A percentile compares a stretch with the other conserved stretches of the same genome.
Evolutionary conservation across 805 yeast genomes (phyloP).

Genomic region (Torulaspora delbrueckii): DNA sequence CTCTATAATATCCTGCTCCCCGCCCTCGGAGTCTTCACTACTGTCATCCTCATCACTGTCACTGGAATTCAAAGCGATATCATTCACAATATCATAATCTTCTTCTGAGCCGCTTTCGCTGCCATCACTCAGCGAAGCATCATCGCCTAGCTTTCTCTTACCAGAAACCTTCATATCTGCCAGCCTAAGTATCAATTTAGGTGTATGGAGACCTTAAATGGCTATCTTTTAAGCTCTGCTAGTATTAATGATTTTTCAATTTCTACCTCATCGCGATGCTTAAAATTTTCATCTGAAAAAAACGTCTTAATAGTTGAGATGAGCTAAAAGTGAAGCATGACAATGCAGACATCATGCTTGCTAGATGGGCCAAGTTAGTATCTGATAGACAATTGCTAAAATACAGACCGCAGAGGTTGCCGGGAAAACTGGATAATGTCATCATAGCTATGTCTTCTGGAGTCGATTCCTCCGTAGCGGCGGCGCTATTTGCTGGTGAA

Average conservation of each 20-base stretch:
- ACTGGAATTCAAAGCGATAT: constrained; percentile 45
- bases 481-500: constrained; percentile 55
- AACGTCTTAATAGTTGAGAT: not conserved
- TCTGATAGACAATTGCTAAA: constrained; percentile 14
- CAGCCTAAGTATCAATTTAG: too few relatives aligned
- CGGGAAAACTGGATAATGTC: constrained; percentile 52
- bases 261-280: constrained; percentile 17
- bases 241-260: not conserved
- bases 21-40: constrained; percentile 21
- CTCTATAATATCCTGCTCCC: constrained; percentile 27
- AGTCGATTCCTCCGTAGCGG: constrained; percentile 89
- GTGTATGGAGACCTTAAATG: not conserved
- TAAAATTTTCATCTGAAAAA: constrained; percentile 10
- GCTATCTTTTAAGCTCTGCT: not conserved
- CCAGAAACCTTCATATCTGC: constrained; percentile 7
- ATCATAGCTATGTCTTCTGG: constrained; percentile 94
- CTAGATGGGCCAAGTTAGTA: constrained; percentile 8
- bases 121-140: constrained; percentile 35
- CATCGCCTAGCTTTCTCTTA: constrained; percentile 14
- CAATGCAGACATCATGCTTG: constrained; percentile 10
- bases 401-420: constrained; percentile 31
- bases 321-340: not conserved
- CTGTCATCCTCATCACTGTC: constrained; percentile 36
- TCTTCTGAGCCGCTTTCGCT: constrained; percentile 48
- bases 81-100: constrained; percentile 55